Evolutionary conservation across 139 green algal species (phyloP), one percentile per base, ranked within the genome.

Genomic region (Raphidocelis subcapitata): DNA sequence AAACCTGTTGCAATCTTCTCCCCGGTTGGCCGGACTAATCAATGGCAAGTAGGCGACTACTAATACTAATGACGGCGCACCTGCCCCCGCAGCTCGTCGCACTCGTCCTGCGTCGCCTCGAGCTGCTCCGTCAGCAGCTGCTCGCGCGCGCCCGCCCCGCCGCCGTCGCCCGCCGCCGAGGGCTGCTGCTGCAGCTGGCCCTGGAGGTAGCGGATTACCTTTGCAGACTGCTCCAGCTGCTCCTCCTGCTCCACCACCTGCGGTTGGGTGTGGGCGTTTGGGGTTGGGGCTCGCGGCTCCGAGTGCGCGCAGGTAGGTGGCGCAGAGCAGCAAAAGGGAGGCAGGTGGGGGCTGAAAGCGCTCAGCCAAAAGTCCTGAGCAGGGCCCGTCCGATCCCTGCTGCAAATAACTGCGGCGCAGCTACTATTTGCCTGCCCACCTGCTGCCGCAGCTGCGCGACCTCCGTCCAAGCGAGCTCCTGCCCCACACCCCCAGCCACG

Each of bases 171-270:
- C 33, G 3, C 21, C 3, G 31, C n/a, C 59, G 15, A 36, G 24
- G 29, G 18, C 20, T 5, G 24, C 31, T 15, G 26, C 59, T 59
- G 52, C 29, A 57, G 37, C 31, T 69, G 52, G 1, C 44, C 70
- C 36, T 77, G 70, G 46, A 77, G 47, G 61, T 70, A 70, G 21
- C 61, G 62, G 16, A 77, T 77, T 41, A 77, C 41, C 61, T 77
- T 69, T 46, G 68, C 59, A 46, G 68, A 62, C 70, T 77, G 61
- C 47, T 77, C 70, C 29, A 77, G 46, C 61, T 77, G 70, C 61
- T 77, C 70, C n/a, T 77, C 70, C 12, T 65, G 70, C 61, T 77
- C 47, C 67, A 52, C 61, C 61, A 28, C 24, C 23, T 1, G 5
- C n/a, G 44, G n/a, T 29, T 24, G 47, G 63, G 21, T 66, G 26